Evolutionary conservation across 2,329 filamentous ascomycete genomes (phyloP).

Genomic region (Ophiostoma populinum): DNA sequence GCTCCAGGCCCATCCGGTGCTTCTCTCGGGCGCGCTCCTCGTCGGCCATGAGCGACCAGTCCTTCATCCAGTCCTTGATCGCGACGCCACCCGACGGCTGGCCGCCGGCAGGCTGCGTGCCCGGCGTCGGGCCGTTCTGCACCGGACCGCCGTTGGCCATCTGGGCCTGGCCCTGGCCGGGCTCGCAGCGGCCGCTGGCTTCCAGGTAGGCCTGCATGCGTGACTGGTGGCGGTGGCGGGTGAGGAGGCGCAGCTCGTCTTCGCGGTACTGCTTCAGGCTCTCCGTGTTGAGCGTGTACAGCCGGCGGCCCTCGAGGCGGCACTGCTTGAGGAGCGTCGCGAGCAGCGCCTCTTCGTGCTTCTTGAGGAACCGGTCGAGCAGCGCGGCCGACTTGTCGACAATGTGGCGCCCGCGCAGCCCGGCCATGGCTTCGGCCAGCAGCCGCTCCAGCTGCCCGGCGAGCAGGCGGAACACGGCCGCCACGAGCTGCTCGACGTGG

Average conservation of each 20-base stretch:
- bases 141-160: no score
- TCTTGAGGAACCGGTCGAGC: conserved; percentile 26
- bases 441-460: conserved; percentile 27
- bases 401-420: conserved; percentile 28
- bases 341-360: conserved; percentile 20
- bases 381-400: conserved; percentile 29
- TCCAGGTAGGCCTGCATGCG: conserved; percentile 26
- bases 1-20: conserved; percentile 23
- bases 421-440: conserved; percentile 28
- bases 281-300: conserved; percentile 40
- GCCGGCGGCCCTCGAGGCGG: conserved; percentile 32
- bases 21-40: conserved; percentile 30
- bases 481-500: conserved; percentile 32
- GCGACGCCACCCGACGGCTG: no score
- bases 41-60: conserved; percentile 28
- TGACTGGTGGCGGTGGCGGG: conserved; percentile 29
- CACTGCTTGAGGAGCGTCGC: conserved; percentile 27
- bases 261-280: conserved; percentile 27
- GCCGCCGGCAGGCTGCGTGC: conserved; percentile 9
- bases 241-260: conserved; percentile 26
- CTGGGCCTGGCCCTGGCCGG: no score
- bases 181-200: background rate
- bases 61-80: no score
- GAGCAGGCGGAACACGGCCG: conserved; percentile 30
- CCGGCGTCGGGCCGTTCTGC: background rate